Base-by-base conservation (phyloP, 164 flowering plant genomes). In the Kingdonia uniflora region DNA sequence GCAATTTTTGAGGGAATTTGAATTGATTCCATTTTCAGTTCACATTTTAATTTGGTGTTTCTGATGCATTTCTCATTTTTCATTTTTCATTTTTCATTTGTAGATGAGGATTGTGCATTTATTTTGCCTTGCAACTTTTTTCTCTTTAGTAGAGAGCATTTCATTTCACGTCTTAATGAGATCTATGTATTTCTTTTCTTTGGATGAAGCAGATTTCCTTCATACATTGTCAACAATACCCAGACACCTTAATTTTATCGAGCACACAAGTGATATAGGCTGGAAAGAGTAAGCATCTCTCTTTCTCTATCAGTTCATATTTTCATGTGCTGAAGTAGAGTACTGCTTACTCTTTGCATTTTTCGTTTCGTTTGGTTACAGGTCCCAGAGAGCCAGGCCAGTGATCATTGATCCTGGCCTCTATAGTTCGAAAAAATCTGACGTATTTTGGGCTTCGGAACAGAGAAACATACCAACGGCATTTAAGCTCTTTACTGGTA, bases 231-330 rank as follows among this genome's bases (percentile, higher is more conserved):
- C 81, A 49, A 16, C 68, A 11, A 56, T 87, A 25, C 85, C 87
- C 6, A 63, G 89, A 55, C 50, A 82, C 29, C 77, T 84, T 13
- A 87, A 87, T 57, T 87, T 87, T 57, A 69, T 87, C 16, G 96
- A 87, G 73, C 96, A 87, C 58, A 87, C 96, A 7, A 87, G 96
- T 55, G 84, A 87, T 66, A 81, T 87, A 57, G 89, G 96, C 17
- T 87, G 96, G 94, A 85, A 85, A 64, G 89, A 85, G 94, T 85
- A 76, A 21, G 86, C 53, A 5, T 6, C 26, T 54, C 41, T 21
- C 46, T 26, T 38, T 17, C 48, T 20, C 3, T 1, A 7, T 55
- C 39, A 17, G 5, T 23, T 2, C 24, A 13, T 29, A n/a, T 38
- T 15, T 52, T 4, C n/a, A 17, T 43, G 45, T 47, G 2, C 1